Percentiles rank a stretch among this genome's conserved stretches.
phyloP scores from a whole-genome alignment of 768 basidiomycete genomes.

The Chalciporus piperatus region DNA sequence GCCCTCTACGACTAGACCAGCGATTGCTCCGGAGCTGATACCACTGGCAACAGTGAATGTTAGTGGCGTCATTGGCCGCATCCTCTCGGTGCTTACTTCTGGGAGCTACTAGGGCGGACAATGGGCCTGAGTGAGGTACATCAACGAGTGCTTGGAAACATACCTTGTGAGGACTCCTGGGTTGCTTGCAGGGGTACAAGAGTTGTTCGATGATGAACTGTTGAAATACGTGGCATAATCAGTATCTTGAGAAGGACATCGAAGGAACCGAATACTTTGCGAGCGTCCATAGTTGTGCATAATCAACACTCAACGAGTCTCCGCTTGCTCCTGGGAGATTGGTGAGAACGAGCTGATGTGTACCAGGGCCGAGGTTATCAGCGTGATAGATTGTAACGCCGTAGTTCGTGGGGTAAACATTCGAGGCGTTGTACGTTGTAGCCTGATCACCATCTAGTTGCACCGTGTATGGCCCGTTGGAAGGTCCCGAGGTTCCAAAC shows the following conservation, averaged over 20 bases:
- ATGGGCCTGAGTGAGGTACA: background rate
- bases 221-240: background rate
- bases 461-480: conserved; percentile 33
- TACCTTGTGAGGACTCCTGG: background rate
- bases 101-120: background rate
- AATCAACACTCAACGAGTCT: conserved; percentile 31
- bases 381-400: conserved; percentile 32
- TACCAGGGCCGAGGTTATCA: conserved; percentile 39
- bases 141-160: no score
- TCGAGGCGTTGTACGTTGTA: conserved; percentile 16
- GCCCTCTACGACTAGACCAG: conserved; percentile 18
- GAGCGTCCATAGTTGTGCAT: conserved; percentile 26
- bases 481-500: conserved; percentile 41
- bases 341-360: conserved; percentile 33
- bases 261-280: conserved; percentile 13
- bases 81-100: conserved; percentile 12
- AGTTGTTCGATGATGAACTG: background rate
- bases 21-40: conserved; percentile 22
- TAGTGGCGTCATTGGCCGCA: background rate
- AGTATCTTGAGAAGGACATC: background rate
- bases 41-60: conserved; percentile 8
- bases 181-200: background rate
- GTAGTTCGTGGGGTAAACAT: conserved; percentile 17
- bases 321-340: conserved; percentile 27
- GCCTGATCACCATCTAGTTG: conserved; percentile 28